These are phyloP conservation scores for Mycena latifolia DNA, from an alignment of 768 basidiomycete species.

Conservation along the genomic window DNA sequence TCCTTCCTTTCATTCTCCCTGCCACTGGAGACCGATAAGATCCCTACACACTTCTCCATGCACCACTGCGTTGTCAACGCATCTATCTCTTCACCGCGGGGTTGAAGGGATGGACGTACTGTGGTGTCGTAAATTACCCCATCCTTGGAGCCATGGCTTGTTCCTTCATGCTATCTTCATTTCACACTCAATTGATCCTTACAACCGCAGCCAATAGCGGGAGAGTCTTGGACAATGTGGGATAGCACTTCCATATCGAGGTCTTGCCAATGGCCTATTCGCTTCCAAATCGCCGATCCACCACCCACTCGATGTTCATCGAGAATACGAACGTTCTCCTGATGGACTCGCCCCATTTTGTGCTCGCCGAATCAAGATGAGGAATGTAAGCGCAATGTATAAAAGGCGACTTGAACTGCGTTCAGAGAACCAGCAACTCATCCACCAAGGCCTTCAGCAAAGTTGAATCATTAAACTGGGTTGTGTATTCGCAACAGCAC, in stretches of 20 bases:
- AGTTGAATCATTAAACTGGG: constrained; percentile 14
- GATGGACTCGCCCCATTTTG: constrained; percentile 3
- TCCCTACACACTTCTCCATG: constrained; percentile 17
- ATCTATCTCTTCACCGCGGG: neutral
- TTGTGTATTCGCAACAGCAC: no score
- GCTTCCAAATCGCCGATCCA: constrained; percentile 11
- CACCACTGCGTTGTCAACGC: constrained; percentile 8
- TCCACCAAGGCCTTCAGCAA: constrained; percentile 16
- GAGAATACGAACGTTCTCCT: constrained; percentile 6
- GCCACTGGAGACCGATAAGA: constrained; percentile 13
- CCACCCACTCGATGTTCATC: constrained; percentile 1
- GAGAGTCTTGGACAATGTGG: constrained; percentile 4
- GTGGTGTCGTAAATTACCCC: constrained; percentile 10
- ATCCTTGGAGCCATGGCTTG: constrained; percentile 4
- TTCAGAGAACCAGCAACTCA: constrained; percentile 6
- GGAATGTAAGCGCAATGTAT: constrained; percentile 17
- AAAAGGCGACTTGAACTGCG: constrained; percentile 4
- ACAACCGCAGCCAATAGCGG: constrained; percentile 12
- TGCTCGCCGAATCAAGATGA: constrained; percentile 12
- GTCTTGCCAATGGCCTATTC: constrained; percentile 10
- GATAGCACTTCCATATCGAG: constrained; percentile 4
- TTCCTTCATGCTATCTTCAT: constrained; percentile 13
- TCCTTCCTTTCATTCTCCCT: constrained; percentile 4
- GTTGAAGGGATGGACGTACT: constrained; percentile 2
- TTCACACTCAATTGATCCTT: constrained; percentile 11